A percentile compares a stretch with the other conserved stretches of the same genome.
Evolutionary conservation across 1,284 basidiomycete genomes (phyloP).

Genomic region (Hymenochaete sp.): DNA sequence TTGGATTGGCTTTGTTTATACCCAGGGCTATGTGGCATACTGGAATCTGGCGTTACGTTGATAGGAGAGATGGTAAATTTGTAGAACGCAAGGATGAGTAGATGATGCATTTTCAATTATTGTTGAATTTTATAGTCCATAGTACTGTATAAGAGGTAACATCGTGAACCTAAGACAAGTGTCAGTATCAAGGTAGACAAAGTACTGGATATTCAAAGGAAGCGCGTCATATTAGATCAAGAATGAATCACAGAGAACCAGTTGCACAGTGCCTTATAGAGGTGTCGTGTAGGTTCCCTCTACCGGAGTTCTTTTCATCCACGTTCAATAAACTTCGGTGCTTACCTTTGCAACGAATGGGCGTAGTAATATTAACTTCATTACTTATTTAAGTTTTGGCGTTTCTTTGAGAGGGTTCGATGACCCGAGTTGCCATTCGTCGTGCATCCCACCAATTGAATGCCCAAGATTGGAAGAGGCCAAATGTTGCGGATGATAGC

Average conservation of each 20-base stretch:
- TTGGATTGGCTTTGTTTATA: slow-evolving; percentile 56
- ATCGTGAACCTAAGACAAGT: background rate
- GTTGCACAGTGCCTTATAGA: slow-evolving; percentile 20
- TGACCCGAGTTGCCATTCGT: slow-evolving; percentile 22
- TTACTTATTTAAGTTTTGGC: background rate
- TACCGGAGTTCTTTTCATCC: slow-evolving; percentile 67
- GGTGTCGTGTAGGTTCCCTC: slow-evolving; percentile 46
- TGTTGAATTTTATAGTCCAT: background rate
- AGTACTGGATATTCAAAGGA: too few relatives aligned
- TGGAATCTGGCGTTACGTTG: slow-evolving; percentile 63
- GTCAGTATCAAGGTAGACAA: background rate
- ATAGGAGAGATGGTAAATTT: slow-evolving; percentile 43
- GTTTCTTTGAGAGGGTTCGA: background rate
- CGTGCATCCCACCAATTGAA: slow-evolving; percentile 56
- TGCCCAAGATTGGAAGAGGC: slow-evolving; percentile 70
- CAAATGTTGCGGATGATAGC: slow-evolving; percentile 75
- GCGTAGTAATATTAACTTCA: background rate
- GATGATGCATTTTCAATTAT: background rate
- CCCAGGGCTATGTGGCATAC: slow-evolving; percentile 64
- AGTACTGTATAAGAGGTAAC: background rate
- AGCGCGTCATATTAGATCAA: slow-evolving; percentile 92
- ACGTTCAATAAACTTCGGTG: slow-evolving; percentile 29
- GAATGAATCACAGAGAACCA: slow-evolving; percentile 49
- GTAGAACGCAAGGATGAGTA: background rate
- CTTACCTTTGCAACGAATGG: background rate